These are phyloP conservation scores for Neonectria neomacrospora DNA, from an alignment of 2,329 filamentous ascomycete genomes.

Conservation along the genomic window DNA sequence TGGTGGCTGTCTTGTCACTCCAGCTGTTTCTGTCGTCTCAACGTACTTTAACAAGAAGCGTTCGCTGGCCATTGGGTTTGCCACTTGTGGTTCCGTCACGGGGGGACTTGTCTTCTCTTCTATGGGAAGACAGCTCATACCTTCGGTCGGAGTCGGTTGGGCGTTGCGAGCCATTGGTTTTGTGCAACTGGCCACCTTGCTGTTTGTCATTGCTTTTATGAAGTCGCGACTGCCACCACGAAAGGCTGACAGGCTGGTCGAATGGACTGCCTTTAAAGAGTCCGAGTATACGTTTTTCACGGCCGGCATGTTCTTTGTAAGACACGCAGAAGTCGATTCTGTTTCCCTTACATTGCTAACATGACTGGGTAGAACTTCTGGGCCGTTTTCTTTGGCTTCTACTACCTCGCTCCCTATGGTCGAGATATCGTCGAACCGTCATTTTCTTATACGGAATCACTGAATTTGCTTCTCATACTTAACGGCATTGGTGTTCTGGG, in stretches of 20 bases:
- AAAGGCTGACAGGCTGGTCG: conserved; percentile 10
- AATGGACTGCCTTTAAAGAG: conserved; percentile 17
- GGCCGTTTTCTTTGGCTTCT: conserved; percentile 14
- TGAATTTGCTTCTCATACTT: conserved; percentile 10
- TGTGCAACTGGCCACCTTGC: not conserved
- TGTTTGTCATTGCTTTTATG: conserved; percentile 1
- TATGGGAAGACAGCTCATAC: conserved; percentile 12
- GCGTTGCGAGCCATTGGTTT: conserved; percentile 3
- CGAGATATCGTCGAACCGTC: not conserved
- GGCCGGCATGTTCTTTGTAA: conserved; percentile 10
- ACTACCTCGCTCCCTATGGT: conserved; percentile 10
- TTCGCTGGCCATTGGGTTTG: conserved; percentile 9
- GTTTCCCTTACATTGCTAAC: not conserved
- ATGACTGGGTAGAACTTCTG: conserved; percentile 11
- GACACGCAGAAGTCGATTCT: not conserved
- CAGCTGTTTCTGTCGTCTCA: conserved; percentile 4
- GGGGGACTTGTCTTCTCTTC: conserved; percentile 3
- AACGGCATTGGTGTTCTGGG: conserved; percentile 13
- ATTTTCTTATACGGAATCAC: conserved; percentile 3
- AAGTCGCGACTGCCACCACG: conserved; percentile 5
- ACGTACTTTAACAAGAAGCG: conserved; percentile 12
- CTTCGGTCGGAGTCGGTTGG: conserved; percentile 1
- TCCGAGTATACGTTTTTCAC: conserved; percentile 7
- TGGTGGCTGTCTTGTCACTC: conserved; percentile 3
- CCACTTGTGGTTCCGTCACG: conserved; percentile 2